Conservation (phyloP, 108 stramenopile species). For the Parietichytrium sp. region DNA sequence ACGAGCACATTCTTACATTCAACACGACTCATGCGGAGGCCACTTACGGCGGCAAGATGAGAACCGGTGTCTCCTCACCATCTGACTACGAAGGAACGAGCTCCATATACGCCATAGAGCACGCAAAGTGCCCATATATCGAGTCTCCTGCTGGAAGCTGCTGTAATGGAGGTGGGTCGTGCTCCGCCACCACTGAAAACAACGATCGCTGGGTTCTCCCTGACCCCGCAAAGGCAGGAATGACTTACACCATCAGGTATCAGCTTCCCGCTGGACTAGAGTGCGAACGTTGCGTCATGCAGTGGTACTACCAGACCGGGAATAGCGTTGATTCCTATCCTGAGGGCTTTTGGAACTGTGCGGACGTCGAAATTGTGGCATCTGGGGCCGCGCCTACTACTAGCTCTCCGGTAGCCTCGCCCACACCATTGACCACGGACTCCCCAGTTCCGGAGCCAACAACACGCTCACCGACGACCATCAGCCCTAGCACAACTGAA, state of each 20-base stretch:
- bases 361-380: constrained; percentile 27
- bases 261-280: constrained; percentile 58
- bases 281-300: constrained; percentile 67
- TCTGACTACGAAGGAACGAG: not conserved
- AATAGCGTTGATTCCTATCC: constrained; percentile 55
- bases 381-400: constrained; percentile 43
- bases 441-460: too few relatives aligned
- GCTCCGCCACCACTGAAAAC: not conserved
- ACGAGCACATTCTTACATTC: not conserved
- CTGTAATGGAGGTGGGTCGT: not conserved
- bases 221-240: not conserved
- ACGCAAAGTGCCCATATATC: constrained; percentile 8
- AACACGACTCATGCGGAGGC: not conserved
- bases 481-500: too few relatives aligned
- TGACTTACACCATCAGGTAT: constrained; percentile 48
- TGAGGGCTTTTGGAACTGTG: constrained; percentile 51
- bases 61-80: not conserved
- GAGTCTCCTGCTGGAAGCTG: constrained; percentile 3
- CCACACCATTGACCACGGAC: not conserved
- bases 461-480: too few relatives aligned
- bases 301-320: constrained; percentile 74
- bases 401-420: constrained; percentile 42
- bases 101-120: not conserved
- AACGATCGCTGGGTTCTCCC: constrained; percentile 4
- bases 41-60: not conserved